Evolutionary conservation across 2,329 filamentous ascomycete species (phyloP), one percentile per base, ranked within the genome.

Genomic region (Simplicillium sp.): DNA sequence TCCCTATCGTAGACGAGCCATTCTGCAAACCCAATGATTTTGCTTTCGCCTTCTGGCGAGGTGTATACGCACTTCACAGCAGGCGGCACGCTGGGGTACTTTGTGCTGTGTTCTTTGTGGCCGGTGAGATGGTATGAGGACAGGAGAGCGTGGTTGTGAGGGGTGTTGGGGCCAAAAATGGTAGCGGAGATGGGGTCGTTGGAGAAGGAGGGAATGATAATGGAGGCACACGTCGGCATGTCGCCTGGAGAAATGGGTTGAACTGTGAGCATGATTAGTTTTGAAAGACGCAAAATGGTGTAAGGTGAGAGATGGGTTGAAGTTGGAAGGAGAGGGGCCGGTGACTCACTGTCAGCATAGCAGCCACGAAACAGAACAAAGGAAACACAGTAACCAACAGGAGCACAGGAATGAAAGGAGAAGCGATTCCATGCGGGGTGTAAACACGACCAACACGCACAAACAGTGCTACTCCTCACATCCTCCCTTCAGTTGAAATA

Each of bases 11-110:
- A 41, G 14, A 44, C 16, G 8, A 36, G 34, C 42, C 42, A 44
- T 36, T 44, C 38, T 11, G 42, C 42, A 15, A 36, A 40, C 3
- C 31, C 42, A 11, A 40, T 35, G 11, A 41, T 44, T 7, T 25
- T 41, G 20, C 32, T 31, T 2, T 20, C 17, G 31, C 38, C 42
- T 7, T 0, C 36, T 8, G 42, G 35, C 33, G 40, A 38, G 7
- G 38, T 41, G 28, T 44, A 38, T 35, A 41, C 31, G 42, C 42
- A 44, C n/a, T 41, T 36, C n/a, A 44, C 33, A 16, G 38, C 38
- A n/a, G 37, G 37, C 7, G 31, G 42, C 36, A 41, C 42, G 7
- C 29, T 25, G 4, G 42, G 42, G 7, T 40, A 44, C n/a, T 31
- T 11, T 6, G 20, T 28, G 12, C 5, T 17, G 32, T 44, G 42